Conservation (phyloP, 495 filamentous ascomycete species). For the Neurospora africana region DNA sequence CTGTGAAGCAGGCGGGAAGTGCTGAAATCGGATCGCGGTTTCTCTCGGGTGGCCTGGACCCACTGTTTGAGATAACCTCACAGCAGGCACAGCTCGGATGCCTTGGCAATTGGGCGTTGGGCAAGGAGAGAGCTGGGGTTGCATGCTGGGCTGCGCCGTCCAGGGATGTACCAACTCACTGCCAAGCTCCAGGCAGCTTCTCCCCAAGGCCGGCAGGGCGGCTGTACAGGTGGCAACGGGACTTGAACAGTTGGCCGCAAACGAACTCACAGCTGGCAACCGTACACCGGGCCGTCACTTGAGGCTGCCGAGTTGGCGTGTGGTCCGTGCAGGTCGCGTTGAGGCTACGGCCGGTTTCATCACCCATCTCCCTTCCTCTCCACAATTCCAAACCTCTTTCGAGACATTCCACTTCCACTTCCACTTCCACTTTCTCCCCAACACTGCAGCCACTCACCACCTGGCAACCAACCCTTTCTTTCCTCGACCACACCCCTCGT, state of each 20-base stretch:
- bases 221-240: background rate
- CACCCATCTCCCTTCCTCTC: constrained; percentile 16
- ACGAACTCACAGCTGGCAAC: fast-evolving
- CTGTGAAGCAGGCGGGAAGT: background rate
- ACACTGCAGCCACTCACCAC: background rate
- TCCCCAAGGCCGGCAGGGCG: background rate
- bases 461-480: background rate
- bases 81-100: background rate
- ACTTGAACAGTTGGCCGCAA: background rate
- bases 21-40: background rate
- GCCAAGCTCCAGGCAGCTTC: background rate
- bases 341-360: constrained; percentile 24
- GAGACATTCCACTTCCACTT: constrained; percentile 16
- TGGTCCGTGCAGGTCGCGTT: background rate
- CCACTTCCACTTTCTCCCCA: constrained; percentile 7
- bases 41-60: background rate
- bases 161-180: background rate
- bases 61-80: background rate
- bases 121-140: background rate
- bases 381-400: constrained; percentile 17
- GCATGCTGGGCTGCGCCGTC: background rate
- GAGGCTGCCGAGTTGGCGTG: background rate
- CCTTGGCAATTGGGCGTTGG: background rate
- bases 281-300: background rate
- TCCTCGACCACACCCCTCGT: background rate